Conservation (phyloP, 495 filamentous ascomycete species). For the Lindgomyces ingoldianus region DNA sequence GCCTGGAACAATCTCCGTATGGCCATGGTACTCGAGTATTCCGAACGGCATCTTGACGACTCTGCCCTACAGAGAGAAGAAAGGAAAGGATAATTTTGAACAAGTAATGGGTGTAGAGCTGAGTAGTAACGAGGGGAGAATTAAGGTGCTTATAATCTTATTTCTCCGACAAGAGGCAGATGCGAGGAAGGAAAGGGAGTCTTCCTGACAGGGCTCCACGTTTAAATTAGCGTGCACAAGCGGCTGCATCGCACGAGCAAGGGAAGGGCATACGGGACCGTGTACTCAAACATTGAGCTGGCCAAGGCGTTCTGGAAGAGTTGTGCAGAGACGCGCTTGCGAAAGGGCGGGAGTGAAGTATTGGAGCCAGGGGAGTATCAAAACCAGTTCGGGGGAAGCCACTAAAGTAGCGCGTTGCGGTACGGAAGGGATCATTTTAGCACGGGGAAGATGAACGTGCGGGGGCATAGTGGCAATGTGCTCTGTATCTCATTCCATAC, state of each 20-base stretch:
- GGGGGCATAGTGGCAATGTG: background rate
- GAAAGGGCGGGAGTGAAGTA: background rate
- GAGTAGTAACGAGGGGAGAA: background rate
- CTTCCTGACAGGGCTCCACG: no score
- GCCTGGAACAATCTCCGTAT: conserved; percentile 5
- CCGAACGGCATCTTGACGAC: conserved; percentile 13
- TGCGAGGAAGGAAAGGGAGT: no score
- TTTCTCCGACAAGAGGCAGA: background rate
- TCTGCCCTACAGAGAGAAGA: background rate
- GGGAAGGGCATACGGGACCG: background rate
- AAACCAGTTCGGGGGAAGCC: background rate
- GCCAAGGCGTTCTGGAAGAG: background rate
- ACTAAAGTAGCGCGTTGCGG: background rate
- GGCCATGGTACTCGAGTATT: conserved; percentile 16
- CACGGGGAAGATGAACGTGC: background rate
- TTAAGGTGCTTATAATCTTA: conserved; percentile 1
- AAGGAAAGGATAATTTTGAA: conserved; percentile 8
- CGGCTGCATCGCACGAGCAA: background rate
- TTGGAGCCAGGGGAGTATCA: background rate
- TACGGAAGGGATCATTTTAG: background rate
- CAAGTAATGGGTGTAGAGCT: background rate
- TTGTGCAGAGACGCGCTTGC: background rate
- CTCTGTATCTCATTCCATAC: background rate
- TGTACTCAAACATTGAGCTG: background rate
- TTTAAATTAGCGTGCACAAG: background rate